Conservation (phyloP, 306 rosid genomes). For the Ochetophila trinervis region DNA sequence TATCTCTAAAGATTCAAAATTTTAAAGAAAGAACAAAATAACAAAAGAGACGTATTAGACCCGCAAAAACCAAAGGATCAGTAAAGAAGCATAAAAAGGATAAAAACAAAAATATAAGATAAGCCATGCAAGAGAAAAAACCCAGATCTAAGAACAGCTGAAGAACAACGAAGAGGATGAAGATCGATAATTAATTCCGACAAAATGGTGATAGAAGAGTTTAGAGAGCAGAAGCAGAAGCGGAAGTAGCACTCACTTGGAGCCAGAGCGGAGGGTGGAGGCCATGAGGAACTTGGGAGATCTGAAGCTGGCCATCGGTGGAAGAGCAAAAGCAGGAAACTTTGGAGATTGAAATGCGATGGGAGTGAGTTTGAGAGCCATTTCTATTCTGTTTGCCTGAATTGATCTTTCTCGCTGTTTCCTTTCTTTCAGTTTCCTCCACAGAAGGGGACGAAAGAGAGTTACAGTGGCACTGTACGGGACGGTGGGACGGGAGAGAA, state of each 20-base stretch:
- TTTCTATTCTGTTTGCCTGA: constrained; percentile 1
- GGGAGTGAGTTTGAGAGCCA: constrained; percentile 59
- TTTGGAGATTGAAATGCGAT: constrained; percentile 45
- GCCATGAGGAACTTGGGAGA: constrained; percentile 83
- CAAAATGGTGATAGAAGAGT: background rate
- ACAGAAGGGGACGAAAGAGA: constrained; percentile 11
- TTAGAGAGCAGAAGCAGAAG: background rate
- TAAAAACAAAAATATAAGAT: background rate
- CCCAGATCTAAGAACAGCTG: constrained; percentile 25
- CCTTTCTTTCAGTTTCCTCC: constrained; percentile 18
- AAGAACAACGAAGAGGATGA: background rate
- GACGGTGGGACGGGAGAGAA: background rate
- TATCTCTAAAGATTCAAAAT: background rate
- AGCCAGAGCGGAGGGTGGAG: constrained; percentile 71
- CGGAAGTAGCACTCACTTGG: constrained; percentile 40
- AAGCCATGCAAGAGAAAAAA: background rate
- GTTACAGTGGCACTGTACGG: background rate
- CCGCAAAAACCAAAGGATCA: background rate
- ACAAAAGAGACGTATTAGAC: background rate
- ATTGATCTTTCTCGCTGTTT: background rate
- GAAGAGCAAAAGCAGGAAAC: constrained; percentile 48
- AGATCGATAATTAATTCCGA: constrained; percentile 8
- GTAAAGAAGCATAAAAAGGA: background rate
- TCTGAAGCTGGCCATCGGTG: constrained; percentile 65
- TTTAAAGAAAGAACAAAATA: background rate